phyloP scores from a whole-genome alignment of 2,329 filamentous ascomycete genomes.

The Cytospora piceae region DNA sequence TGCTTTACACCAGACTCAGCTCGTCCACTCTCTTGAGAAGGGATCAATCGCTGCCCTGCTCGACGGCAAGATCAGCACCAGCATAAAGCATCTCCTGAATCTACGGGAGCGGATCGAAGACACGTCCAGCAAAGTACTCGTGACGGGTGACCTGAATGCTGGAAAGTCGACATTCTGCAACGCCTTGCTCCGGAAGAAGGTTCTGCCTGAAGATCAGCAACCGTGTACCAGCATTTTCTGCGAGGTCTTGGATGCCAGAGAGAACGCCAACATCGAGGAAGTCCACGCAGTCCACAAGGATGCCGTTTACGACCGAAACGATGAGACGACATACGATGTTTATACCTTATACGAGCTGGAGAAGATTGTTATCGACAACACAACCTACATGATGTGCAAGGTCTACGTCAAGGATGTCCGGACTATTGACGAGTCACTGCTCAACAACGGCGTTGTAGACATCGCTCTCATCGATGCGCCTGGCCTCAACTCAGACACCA shows the following conservation, averaged over 20 bases:
- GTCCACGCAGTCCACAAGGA: slow-evolving; percentile 93
- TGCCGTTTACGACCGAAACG: slow-evolving; percentile 77
- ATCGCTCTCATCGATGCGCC: slow-evolving; percentile 97
- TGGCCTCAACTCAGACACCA: slow-evolving; percentile 91
- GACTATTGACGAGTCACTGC: slow-evolving; percentile 85
- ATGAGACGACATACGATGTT: slow-evolving; percentile 93
- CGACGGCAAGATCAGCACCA: slow-evolving; percentile 92
- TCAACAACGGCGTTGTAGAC: slow-evolving; percentile 97
- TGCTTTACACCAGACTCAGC: slow-evolving; percentile 79
- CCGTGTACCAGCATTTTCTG: slow-evolving; percentile 99
- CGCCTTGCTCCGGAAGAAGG: slow-evolving; percentile 87
- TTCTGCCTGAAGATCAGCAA: slow-evolving; percentile 95
- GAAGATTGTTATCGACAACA: slow-evolving; percentile 86
- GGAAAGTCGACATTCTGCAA: slow-evolving; percentile 99
- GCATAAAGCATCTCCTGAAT: slow-evolving; percentile 84
- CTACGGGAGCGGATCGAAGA: slow-evolving; percentile 95
- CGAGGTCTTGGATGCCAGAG: slow-evolving; percentile 88
- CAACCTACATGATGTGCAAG: slow-evolving; percentile 91
- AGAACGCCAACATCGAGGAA: slow-evolving; percentile 90
- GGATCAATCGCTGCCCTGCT: slow-evolving; percentile 85
- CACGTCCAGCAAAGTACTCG: slow-evolving; percentile 92
- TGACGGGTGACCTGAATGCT: slow-evolving; percentile 95
- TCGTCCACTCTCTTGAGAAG: slow-evolving; percentile 95
- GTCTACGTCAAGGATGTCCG: slow-evolving; percentile 92
- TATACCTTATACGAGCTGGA: slow-evolving; percentile 80